Conservation (phyloP, 2,329 filamentous ascomycete genomes). For the Aureobasidium vineae region DNA sequence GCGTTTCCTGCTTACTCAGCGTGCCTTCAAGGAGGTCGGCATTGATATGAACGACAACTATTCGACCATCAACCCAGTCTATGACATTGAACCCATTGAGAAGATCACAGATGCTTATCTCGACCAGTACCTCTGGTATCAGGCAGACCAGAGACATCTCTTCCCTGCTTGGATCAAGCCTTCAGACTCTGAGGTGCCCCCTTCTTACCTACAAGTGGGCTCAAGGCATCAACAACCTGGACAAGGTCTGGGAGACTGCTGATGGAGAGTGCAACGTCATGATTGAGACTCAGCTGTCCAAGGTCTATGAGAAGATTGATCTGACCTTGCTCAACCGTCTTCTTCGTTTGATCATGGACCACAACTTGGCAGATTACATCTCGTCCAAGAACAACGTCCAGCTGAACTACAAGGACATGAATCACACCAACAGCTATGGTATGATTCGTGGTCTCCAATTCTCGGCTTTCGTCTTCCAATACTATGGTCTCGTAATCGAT, state of each 20-base stretch:
- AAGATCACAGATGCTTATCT: constrained; percentile 99
- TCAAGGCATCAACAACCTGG: constrained; percentile 97
- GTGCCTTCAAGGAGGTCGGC: constrained; percentile 98
- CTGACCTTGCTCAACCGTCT: constrained; percentile 91
- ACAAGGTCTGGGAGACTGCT: constrained; percentile 89
- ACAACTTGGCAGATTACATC: constrained; percentile 98
- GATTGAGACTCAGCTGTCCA: constrained; percentile 98
- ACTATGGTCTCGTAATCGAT: constrained; percentile 94
- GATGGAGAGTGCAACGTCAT: constrained; percentile 98
- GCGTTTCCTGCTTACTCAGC: constrained; percentile 91
- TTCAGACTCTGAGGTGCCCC: constrained; percentile 95
- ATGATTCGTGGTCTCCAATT: constrained; percentile 98
- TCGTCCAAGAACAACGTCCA: constrained; percentile 99
- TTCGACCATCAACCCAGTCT: constrained; percentile 97
- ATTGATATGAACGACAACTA: constrained; percentile 99
- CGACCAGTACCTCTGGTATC: constrained; percentile 98
- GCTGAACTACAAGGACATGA: constrained; percentile 99
- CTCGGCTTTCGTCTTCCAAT: constrained; percentile 98
- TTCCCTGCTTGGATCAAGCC: constrained; percentile 99
- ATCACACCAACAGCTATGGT: constrained; percentile 97
- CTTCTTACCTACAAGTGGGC: constrained; percentile 99
- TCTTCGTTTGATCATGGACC: constrained; percentile 95
- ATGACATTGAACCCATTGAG: constrained; percentile 98
- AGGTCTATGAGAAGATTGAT: constrained; percentile 99
- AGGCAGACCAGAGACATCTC: constrained; percentile 92